Base-by-base conservation (phyloP, 148 eudicot genomes). In the Fallopia convolvulus region DNA sequence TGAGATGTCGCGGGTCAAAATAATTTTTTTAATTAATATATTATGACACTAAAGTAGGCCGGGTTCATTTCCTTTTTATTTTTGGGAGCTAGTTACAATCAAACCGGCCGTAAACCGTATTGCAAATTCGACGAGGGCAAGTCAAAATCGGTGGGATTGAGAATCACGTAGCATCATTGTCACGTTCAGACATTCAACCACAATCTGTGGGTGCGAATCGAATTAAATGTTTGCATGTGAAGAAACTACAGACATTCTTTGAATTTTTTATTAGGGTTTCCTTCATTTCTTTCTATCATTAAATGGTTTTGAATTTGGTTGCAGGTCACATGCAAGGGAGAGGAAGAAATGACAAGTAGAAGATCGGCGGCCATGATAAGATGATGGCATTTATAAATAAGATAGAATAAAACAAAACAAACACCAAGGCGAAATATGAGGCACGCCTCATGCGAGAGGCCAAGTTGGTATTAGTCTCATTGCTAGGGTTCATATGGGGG, bases 101-200 rank as follows among this genome's bases (percentile, higher is more conserved):
- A 33, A 33, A 33, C 1, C 2, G 36, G 39, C 39, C 3, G 4
- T 6, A 13, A 6, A 23, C 66, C 23, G 0, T 6, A 23, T 52
- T 17, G 55, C 5, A 50, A 60, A 21, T 10, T 21, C 3, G 33
- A 21, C 66, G 2, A 23, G 7, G 33, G 66, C 4, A 26, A 63
- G 2, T 26, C 8, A 40, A 63, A 63, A 26, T 63, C 39, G 70
- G 70, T 12, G 15, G 70, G 33, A 23, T 21, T 26, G 15, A 60
- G 70, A 63, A 26, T 33, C 36, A 68, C 44, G 72, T 68, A 68
- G 44, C 21, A 68, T 68, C 44, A 39, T 68, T 68, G 46, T 68
- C 44, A 68, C 70, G 70, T 63, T 26, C 15, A 63, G 70, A 63
- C 70, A 63, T 23, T 30, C 70, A 63, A 63, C 70, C 40, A 63